Conservation (phyloP, 495 filamentous ascomycete genomes). For the Cladorrhinum samala region DNA sequence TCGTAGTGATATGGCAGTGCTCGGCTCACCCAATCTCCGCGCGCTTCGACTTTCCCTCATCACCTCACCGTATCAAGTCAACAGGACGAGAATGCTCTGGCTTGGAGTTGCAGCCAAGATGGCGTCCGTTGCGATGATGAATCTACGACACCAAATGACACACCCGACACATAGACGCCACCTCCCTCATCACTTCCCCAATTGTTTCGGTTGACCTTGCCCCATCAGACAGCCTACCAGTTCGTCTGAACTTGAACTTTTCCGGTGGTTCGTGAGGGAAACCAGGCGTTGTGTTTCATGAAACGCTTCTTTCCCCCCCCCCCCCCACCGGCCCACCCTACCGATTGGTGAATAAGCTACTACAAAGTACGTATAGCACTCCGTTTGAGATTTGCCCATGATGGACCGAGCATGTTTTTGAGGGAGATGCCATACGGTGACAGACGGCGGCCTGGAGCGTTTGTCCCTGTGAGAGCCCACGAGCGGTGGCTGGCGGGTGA, state of each 20-base stretch:
- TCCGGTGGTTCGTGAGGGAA: background rate
- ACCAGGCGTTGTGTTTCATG: constrained; percentile 7
- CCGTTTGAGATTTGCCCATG: background rate
- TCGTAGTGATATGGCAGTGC: background rate
- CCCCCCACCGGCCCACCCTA: background rate
- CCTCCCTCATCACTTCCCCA: background rate
- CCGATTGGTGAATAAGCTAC: constrained; percentile 5
- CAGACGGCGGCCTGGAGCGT: too few species aligned
- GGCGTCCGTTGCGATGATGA: too few species aligned
- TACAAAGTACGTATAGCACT: background rate
- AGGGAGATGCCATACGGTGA: background rate
- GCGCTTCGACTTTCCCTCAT: background rate
- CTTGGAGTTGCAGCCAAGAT: background rate
- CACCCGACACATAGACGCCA: background rate
- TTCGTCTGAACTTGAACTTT: constrained; percentile 5
- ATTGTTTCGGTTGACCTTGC: background rate
- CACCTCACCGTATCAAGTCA: background rate
- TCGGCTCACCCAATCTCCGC: background rate
- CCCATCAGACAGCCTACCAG: background rate
- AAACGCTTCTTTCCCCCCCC: constrained; percentile 14
- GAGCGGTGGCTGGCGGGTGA: background rate
- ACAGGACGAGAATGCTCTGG: background rate
- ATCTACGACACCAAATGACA: too few species aligned
- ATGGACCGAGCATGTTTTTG: background rate
- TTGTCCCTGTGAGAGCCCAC: too few species aligned